Base-by-base conservation (phyloP, 78 protist species). In the Creolimax fragrantissima region DNA sequence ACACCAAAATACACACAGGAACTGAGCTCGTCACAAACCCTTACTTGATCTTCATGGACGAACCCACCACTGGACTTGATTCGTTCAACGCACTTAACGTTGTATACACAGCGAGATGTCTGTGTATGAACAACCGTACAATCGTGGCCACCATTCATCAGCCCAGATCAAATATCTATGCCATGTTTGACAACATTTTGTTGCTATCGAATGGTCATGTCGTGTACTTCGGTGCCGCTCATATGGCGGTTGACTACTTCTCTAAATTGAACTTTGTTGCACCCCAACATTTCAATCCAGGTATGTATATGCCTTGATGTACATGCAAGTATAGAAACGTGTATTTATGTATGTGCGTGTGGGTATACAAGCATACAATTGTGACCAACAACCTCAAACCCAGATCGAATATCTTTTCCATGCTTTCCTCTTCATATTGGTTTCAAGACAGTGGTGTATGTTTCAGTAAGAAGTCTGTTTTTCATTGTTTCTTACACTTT, bases 121-220 rank as follows among this genome's bases (percentile, higher is more conserved):
- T 91, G 5, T 81, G 85, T 43, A 84, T 41, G 0, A 5, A 11
- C 17, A n/a, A 84, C 66, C 47, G 58, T 5, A 88, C 94, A 5
- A 43, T 96, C 2, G 85, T 95, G 35, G 43, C 92, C 81, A 92
- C 96, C 88, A 95, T 97, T 86, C 99, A 97, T 85, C 99, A 97
- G 94, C 99, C 99, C 6, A n/a, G 89, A 41, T 84, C 89, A 24
- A 45, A 88, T 2, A 88, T 88, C 67, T 88, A 45, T n/a, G 90
- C 24, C 2, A 6, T 88, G 45, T 88, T 88, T 32, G 90, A 88
- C 44, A 45, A 88, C 5, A 35, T 88, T 11, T 36, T 88, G 90
- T 11, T 88, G 67, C 67, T 88, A 6, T 43, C 90, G n/a, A n/a
- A n/a, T 7, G 92, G 92, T 3, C 43, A 42, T 5, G 45, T 44